Evolutionary conservation across 371 early-diverging fungal genomes (phyloP).

Genomic region (Sanchytrium tribonematis): DNA sequence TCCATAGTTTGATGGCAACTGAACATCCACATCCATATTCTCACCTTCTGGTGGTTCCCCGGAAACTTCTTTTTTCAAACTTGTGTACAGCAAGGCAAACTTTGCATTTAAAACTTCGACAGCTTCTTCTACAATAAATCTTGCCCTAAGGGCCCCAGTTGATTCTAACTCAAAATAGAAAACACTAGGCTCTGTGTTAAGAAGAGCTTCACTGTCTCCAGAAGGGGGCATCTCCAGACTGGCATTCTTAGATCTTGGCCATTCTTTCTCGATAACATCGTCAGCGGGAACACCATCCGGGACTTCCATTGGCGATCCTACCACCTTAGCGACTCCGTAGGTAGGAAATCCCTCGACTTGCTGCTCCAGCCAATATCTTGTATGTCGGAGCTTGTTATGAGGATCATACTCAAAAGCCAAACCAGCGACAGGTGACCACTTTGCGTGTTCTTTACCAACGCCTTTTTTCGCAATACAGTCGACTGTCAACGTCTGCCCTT

Average conservation of each 20-base stretch:
- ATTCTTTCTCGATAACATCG: conserved; percentile 28
- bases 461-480: conserved; percentile 43
- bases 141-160: neutral
- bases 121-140: neutral
- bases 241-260: conserved; percentile 55
- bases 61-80: neutral
- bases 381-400: conserved; percentile 53
- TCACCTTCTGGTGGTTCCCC: neutral
- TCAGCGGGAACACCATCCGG: neutral
- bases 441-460: conserved; percentile 88
- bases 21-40: neutral
- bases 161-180: neutral
- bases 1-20: neutral
- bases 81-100: neutral
- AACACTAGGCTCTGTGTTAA: neutral
- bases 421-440: conserved; percentile 87
- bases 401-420: conserved; percentile 92
- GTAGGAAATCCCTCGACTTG: conserved; percentile 13
- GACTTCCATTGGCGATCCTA: neutral
- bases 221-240: conserved; percentile 27
- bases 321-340: neutral
- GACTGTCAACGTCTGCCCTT: conserved; percentile 67
- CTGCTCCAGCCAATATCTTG: conserved; percentile 85
- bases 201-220: neutral
- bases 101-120: neutral